These are phyloP conservation scores for Acorus gramineus DNA, from an alignment of 106 monocot genomes.

Conservation along the genomic window DNA sequence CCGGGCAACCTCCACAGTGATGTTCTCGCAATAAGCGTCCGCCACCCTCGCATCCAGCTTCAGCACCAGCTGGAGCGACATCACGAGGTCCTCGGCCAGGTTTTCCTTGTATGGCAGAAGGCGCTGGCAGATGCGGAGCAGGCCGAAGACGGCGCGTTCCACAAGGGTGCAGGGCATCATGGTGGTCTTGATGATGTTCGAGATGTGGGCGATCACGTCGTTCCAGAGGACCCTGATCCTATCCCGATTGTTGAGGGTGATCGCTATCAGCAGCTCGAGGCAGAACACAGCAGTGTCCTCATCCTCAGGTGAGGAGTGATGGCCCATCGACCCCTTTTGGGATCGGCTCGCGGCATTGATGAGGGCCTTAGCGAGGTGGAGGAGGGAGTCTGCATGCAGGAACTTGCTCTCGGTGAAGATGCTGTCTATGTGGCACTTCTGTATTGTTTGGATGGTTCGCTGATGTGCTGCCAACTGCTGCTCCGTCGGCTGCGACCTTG, in stretches of 20 bases:
- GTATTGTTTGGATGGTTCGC: conserved; percentile 46
- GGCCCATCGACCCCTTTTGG: conserved; percentile 25
- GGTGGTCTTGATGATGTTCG: conserved; percentile 59
- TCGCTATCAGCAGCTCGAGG: conserved; percentile 60
- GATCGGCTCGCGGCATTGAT: conserved; percentile 49
- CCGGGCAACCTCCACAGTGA: conserved; percentile 60
- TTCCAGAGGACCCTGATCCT: conserved; percentile 60
- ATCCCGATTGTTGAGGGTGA: conserved; percentile 71
- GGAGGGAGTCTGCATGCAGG: conserved; percentile 60
- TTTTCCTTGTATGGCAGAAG: conserved; percentile 71
- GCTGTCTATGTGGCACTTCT: conserved; percentile 59
- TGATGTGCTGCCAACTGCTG: conserved; percentile 54
- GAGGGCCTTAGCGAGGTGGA: conserved; percentile 50
- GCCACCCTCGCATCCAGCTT: conserved; percentile 81
- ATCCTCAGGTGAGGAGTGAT: conserved; percentile 32
- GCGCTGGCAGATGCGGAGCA: conserved; percentile 58
- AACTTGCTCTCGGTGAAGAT: conserved; percentile 81
- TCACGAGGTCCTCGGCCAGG: conserved; percentile 57
- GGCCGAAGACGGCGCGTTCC: conserved; percentile 70
- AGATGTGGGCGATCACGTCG: conserved; percentile 53
- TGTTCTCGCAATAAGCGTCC: conserved; percentile 78
- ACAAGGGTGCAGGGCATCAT: conserved; percentile 72
- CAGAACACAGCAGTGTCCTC: conserved; percentile 68
- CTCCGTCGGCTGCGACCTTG: conserved; percentile 54
- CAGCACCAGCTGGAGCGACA: conserved; percentile 57